Evolutionary conservation across 441 rosid genomes (phyloP).

Genomic region (Pelargonium citronellum): DNA sequence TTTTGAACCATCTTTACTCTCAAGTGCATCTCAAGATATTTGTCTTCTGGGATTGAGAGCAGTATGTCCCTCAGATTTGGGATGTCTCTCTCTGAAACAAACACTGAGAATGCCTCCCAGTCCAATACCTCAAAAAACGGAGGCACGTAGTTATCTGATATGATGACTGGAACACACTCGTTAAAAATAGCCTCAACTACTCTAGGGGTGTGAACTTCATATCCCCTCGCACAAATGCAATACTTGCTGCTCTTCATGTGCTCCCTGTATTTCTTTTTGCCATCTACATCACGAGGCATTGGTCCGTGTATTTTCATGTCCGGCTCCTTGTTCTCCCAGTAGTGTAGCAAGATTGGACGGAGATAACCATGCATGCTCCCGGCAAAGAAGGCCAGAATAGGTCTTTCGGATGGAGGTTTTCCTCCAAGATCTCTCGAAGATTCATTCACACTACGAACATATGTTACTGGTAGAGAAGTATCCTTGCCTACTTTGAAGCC

Average conservation of each 20-base stretch:
- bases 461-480: constrained; percentile 65
- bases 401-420: constrained; percentile 50
- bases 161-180: constrained; percentile 81
- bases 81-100: constrained; percentile 63
- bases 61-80: constrained; percentile 62
- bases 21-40: constrained; percentile 46
- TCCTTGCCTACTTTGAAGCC: constrained; percentile 72
- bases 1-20: constrained; percentile 49
- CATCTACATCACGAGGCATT: constrained; percentile 52
- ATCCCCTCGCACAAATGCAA: constrained; percentile 82
- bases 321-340: constrained; percentile 66
- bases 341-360: constrained; percentile 47
- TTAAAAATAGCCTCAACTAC: constrained; percentile 67
- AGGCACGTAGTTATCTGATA: constrained; percentile 83
- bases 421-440: constrained; percentile 66
- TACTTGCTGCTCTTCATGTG: constrained; percentile 83
- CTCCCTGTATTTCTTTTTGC: constrained; percentile 59
- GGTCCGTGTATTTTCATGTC: constrained; percentile 84
- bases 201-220: constrained; percentile 83
- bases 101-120: constrained; percentile 75
- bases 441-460: constrained; percentile 50
- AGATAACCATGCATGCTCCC: constrained; percentile 87
- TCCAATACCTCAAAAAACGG: constrained; percentile 73
- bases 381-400: constrained; percentile 75
- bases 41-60: constrained; percentile 54